A percentile compares a stretch with the other conserved stretches of the same genome.
Conservation (phyloP, 129 eudicot genomes). For the Flaveria bidentis region DNA sequence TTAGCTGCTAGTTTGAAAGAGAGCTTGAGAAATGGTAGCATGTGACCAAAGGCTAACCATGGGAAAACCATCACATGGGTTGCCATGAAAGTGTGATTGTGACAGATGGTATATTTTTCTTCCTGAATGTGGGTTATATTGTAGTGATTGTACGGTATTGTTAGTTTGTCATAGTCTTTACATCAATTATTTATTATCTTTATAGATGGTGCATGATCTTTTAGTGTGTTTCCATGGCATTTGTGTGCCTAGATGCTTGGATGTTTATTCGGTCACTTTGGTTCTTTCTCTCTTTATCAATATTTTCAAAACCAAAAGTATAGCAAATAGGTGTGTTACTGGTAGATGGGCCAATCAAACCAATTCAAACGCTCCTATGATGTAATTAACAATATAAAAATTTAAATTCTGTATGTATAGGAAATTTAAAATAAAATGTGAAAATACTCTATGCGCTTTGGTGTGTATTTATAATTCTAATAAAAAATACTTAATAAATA, state of each 20-base stretch:
- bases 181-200: constrained; percentile 10
- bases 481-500: too few species aligned
- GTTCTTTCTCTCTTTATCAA: too few species aligned
- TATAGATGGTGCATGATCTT: constrained; percentile 23
- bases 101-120: not conserved
- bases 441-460: too few species aligned
- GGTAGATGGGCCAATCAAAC: too few species aligned
- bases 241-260: not conserved
- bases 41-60: constrained; percentile 69
- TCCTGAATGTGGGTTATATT: constrained; percentile 14
- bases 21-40: constrained; percentile 56
- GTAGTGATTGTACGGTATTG: not conserved
- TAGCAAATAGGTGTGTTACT: too few species aligned
- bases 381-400: too few species aligned
- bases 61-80: constrained; percentile 62
- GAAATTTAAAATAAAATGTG: too few species aligned
- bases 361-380: too few species aligned
- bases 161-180: constrained; percentile 18
- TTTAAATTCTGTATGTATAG: too few species aligned
- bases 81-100: constrained; percentile 17
- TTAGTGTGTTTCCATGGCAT: not conserved
- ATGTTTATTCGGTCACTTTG: too few species aligned
- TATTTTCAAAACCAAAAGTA: too few species aligned
- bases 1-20: constrained; percentile 47
- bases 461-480: too few species aligned